phyloP scores from a whole-genome alignment of 2,329 filamentous ascomycete species.

The Aspergillus niger region DNA sequence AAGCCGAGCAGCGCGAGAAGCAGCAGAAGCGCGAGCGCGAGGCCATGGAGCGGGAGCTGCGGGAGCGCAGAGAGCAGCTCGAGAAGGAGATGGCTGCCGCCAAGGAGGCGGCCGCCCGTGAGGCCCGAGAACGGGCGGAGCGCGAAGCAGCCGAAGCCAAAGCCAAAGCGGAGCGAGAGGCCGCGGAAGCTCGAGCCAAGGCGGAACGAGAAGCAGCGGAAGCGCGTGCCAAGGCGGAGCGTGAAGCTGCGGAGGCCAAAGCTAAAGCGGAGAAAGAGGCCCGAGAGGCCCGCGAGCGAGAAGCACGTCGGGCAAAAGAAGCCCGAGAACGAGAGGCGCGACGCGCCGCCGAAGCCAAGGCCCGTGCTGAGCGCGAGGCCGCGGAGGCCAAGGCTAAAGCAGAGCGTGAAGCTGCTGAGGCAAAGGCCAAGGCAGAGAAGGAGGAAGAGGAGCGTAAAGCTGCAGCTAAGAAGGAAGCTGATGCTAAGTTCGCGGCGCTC shows the following conservation, averaged over 20 bases:
- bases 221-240: conserved; percentile 19
- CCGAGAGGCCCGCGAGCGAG: not conserved
- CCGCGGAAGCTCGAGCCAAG: conserved; percentile 28
- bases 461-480: conserved; percentile 40
- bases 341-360: conserved; percentile 27
- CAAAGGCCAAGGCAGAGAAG: conserved; percentile 38
- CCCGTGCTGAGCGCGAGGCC: conserved; percentile 19
- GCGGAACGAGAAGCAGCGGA: conserved; percentile 27
- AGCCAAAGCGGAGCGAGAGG: conserved; percentile 36
- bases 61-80: conserved; percentile 43
- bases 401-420: conserved; percentile 38
- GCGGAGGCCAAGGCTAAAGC: conserved; percentile 37
- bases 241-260: conserved; percentile 24
- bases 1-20: conserved; percentile 42
- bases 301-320: conserved; percentile 19
- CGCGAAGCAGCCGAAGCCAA: conserved; percentile 40
- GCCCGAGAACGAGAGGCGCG: conserved; percentile 22
- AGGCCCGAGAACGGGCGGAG: conserved; percentile 32
- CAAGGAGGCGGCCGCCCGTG: conserved; percentile 25
- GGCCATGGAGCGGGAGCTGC: conserved; percentile 43
- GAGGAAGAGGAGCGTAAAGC: conserved; percentile 58
- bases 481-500: conserved; percentile 40
- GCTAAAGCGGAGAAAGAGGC: conserved; percentile 25
- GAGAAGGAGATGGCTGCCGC: conserved; percentile 41
- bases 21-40: conserved; percentile 43